These are phyloP conservation scores for Aspergillus ibericus DNA, from an alignment of 2,329 filamentous ascomycete species.

Conservation along the genomic window DNA sequence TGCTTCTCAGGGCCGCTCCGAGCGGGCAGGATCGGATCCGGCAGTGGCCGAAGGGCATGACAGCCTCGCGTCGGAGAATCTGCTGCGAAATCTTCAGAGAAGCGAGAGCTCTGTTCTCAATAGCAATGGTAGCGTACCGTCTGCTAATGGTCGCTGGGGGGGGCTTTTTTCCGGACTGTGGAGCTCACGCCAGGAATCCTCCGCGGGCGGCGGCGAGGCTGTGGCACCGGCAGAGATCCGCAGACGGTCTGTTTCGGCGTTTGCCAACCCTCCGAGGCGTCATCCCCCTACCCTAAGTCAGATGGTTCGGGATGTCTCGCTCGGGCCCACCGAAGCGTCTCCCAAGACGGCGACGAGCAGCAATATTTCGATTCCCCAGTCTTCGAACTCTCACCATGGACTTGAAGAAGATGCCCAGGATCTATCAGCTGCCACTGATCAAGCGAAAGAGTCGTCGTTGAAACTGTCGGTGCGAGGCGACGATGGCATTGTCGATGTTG, in stretches of 20 bases:
- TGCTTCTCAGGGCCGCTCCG: conserved; percentile 39
- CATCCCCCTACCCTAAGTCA: conserved; percentile 31
- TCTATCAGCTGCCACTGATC: conserved; percentile 28
- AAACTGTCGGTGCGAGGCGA: conserved; percentile 58
- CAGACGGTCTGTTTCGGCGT: conserved; percentile 30
- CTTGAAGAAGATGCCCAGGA: conserved; percentile 28
- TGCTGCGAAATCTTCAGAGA: conserved; percentile 55
- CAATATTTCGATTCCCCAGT: conserved; percentile 38
- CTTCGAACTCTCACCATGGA: conserved; percentile 21
- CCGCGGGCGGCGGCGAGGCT: conserved; percentile 39
- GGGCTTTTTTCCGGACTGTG: conserved; percentile 58
- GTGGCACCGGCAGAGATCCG: conserved; percentile 25
- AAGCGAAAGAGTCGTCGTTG: conserved; percentile 46
- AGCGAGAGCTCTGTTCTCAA: conserved; percentile 52
- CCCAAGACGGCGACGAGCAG: conserved; percentile 28
- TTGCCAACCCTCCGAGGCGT: conserved; percentile 25
- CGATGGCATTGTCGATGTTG: conserved; percentile 62
- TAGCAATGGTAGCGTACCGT: conserved; percentile 48
- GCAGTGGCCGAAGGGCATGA: conserved; percentile 33
- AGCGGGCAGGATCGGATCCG: conserved; percentile 25
- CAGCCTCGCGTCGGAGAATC: conserved; percentile 55
- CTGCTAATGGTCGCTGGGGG: conserved; percentile 54
- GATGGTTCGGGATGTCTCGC: conserved; percentile 36
- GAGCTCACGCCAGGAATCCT: conserved; percentile 52
- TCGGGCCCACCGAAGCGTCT: conserved; percentile 19